phyloP scores from a whole-genome alignment of 2,329 filamentous ascomycete species.

The Scytalidium lignicola region DNA sequence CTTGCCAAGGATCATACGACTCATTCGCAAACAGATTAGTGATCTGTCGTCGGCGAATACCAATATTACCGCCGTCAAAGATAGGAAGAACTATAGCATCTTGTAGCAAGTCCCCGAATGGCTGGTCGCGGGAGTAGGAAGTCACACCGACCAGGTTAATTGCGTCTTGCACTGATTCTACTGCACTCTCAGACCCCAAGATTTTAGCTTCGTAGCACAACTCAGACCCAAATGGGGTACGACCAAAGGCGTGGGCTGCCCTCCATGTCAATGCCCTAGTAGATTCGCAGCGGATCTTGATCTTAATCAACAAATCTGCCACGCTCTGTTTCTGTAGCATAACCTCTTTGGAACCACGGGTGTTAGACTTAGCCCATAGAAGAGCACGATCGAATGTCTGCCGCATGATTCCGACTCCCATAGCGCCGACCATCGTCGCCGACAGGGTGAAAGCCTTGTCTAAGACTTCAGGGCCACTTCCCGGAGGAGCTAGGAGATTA shows the following conservation, averaged over 20 bases:
- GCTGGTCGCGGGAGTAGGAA: constrained; percentile 1
- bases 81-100: constrained; percentile 41
- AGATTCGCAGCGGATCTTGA: constrained; percentile 49
- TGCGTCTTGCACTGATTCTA: constrained; percentile 42
- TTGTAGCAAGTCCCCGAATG: constrained; percentile 36
- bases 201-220: constrained; percentile 46
- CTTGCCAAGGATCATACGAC: constrained; percentile 42
- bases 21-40: constrained; percentile 39
- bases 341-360: constrained; percentile 37
- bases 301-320: constrained; percentile 44
- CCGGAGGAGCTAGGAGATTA: constrained; percentile 41
- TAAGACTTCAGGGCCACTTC: constrained; percentile 34
- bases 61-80: constrained; percentile 51
- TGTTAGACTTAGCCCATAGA: constrained; percentile 42
- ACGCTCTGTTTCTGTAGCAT: constrained; percentile 45
- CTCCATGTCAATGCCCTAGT: constrained; percentile 42
- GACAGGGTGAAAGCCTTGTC: constrained; percentile 2
- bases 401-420: constrained; percentile 49
- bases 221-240: constrained; percentile 34
- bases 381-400: constrained; percentile 47
- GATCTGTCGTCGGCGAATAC: constrained; percentile 43
- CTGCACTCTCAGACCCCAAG: constrained; percentile 43
- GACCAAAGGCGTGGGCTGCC: constrained; percentile 35
- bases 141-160: constrained; percentile 47
- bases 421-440: constrained; percentile 48